Evolutionary conservation across 805 yeast species (phyloP), one percentile per base, ranked within the genome.

Genomic region (Kurtzmaniella cleridarum): DNA sequence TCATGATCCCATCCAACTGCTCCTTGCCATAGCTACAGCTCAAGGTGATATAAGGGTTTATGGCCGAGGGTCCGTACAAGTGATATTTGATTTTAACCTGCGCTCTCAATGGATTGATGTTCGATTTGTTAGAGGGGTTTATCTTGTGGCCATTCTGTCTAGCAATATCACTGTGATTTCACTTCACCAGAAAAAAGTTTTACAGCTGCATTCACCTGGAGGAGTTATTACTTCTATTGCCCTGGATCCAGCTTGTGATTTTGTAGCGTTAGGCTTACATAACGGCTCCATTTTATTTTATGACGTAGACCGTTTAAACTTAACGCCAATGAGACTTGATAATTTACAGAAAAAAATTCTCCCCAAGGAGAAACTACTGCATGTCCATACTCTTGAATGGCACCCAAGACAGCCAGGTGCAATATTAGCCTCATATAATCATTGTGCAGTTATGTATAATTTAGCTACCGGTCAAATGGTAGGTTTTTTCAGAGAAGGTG

Each of bases 381-480:
- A 85, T 1, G 93, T 89, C 1, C 55, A 76, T 1, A 67, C 81
- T 0, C 60, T 93, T 2, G 77, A 78, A 45, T 72, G 95, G 75
- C 93, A 87, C 53, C 98, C 99, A 3, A 72, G 97, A 45, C 97
- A 93, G 55, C 69, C 88, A 6, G 91, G 95, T 0, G 71, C 83
- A 0, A 43, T 93, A 2, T 68, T 93, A 46, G 75, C 93, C 8
- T 78, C 88, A 0, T 93, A 90, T 57, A 64, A 76, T 3, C 78
- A 77, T 40, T 69, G 78, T 34, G 88, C 90, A 0, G 75, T 89
- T 1, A 64, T 78, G 3, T 91, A 81, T 58, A 81, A 86, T 1
- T 48, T 93, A 26, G 67, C 79, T 0, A 75, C 77, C 2, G 81
- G 76, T 27, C 73, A 73, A 18, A 59, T 84, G n/a, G 76, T 73